Percentiles rank a stretch among this genome's conserved stretches.
phyloP scores from a whole-genome alignment of 306 rosid genomes.

The Lathyrus tuberosus region DNA sequence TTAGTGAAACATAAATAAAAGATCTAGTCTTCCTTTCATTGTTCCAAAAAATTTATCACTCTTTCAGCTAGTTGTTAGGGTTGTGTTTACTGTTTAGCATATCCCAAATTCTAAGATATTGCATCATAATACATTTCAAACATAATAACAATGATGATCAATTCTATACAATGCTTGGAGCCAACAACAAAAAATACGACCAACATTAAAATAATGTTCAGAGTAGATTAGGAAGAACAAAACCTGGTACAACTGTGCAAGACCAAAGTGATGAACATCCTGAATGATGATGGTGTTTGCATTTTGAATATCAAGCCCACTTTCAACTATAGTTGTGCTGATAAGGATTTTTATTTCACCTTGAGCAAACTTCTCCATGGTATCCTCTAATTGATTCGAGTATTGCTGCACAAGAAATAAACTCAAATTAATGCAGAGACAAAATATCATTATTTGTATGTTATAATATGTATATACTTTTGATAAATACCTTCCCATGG shows the following conservation, averaged over 20 bases:
- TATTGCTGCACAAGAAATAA: slow-evolving; percentile 66
- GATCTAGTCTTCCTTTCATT: slow-evolving; percentile 12
- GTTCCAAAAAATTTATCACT: background rate
- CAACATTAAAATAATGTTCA: slow-evolving; percentile 7
- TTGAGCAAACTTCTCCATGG: slow-evolving; percentile 83
- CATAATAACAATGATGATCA: too few relatives aligned
- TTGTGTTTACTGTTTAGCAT: too few relatives aligned
- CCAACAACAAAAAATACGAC: slow-evolving; percentile 16
- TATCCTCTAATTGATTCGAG: slow-evolving; percentile 89
- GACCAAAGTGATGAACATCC: slow-evolving; percentile 97
- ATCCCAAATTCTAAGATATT: too few relatives aligned
- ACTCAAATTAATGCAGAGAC: slow-evolving; percentile 21
- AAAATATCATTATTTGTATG: slow-evolving; percentile 32
- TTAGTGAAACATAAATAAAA: slow-evolving; percentile 28
- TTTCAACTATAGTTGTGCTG: slow-evolving; percentile 92
- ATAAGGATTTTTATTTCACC: slow-evolving; percentile 85
- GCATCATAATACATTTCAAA: too few relatives aligned
- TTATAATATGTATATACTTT: background rate
- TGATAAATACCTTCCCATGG: slow-evolving; percentile 80
- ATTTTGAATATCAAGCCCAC: slow-evolving; percentile 98
- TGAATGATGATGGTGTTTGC: slow-evolving; percentile 96
- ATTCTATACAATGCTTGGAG: background rate
- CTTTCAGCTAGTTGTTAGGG: too few relatives aligned
- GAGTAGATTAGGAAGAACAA: slow-evolving; percentile 42
- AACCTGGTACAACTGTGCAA: slow-evolving; percentile 97